phyloP scores from a whole-genome alignment of 2,329 filamentous ascomycete genomes.

The Cylindrodendrum hubeiense region DNA sequence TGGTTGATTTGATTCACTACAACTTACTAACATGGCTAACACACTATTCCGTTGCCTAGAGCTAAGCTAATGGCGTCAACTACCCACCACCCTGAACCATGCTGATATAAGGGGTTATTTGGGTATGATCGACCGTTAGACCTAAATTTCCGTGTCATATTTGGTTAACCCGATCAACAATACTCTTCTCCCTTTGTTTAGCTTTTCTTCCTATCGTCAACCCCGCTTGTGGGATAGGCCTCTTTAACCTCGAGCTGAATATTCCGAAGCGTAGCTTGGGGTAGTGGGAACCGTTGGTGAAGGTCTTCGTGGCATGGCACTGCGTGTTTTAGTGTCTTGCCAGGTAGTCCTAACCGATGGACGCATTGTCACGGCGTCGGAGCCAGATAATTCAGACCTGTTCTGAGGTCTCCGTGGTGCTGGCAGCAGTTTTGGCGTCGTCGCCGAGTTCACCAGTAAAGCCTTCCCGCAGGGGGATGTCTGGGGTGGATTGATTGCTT shows the following conservation, averaged over 20 bases:
- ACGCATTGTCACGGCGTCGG: slow-evolving; percentile 52
- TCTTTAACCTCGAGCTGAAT: not conserved
- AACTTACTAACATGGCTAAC: no score
- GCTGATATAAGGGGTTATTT: not conserved
- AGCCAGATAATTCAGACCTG: slow-evolving; percentile 39
- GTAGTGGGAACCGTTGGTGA: slow-evolving; percentile 61
- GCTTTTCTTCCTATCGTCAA: not conserved
- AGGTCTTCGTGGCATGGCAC: slow-evolving; percentile 63
- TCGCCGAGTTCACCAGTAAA: slow-evolving; percentile 53
- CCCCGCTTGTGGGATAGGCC: not conserved
- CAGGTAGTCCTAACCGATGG: slow-evolving; percentile 51
- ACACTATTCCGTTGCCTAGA: no score
- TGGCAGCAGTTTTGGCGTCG: slow-evolving; percentile 50
- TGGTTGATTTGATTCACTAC: no score
- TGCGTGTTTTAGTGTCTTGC: slow-evolving; percentile 56
- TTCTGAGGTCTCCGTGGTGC: not conserved
- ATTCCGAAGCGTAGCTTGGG: not conserved
- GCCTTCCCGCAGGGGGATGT: slow-evolving; percentile 47
- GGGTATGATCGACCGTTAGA: not conserved
- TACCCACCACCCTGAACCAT: not conserved
- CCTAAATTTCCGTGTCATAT: not conserved
- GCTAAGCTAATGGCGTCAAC: not conserved
- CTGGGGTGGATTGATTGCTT: slow-evolving; percentile 47
- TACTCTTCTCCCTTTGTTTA: not conserved
- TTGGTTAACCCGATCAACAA: not conserved